Evolutionary conservation across 306 rosid genomes (phyloP).

Genomic region (Cicer cuneatum): DNA sequence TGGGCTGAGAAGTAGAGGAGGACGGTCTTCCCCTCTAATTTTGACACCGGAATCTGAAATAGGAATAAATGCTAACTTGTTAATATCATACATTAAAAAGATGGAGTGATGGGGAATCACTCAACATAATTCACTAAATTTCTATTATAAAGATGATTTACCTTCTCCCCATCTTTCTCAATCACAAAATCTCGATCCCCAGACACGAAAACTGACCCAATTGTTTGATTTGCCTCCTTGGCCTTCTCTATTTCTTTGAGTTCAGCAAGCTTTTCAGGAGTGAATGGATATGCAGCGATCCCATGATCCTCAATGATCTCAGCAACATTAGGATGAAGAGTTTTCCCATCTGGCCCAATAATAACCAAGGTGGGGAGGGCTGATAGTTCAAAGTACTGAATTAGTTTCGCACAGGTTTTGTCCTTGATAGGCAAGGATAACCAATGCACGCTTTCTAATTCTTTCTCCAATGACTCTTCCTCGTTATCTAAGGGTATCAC

Average conservation of each 20-base stretch:
- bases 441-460: slow-evolving; percentile 60
- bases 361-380: slow-evolving; percentile 67
- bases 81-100: background rate
- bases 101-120: background rate
- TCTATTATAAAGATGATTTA: slow-evolving; percentile 30
- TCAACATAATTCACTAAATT: background rate
- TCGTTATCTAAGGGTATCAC: slow-evolving; percentile 57
- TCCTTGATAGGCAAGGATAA: slow-evolving; percentile 69
- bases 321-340: slow-evolving; percentile 58
- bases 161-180: slow-evolving; percentile 62
- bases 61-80: background rate
- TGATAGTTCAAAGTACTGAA: slow-evolving; percentile 59
- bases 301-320: slow-evolving; percentile 70
- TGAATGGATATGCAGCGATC: slow-evolving; percentile 69
- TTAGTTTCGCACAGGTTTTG: slow-evolving; percentile 50
- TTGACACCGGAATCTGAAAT: slow-evolving; percentile 68
- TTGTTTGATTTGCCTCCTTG: slow-evolving; percentile 64
- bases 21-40: slow-evolving; percentile 68
- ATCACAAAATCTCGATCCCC: slow-evolving; percentile 60
- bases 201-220: slow-evolving; percentile 65
- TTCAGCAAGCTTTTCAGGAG: slow-evolving; percentile 65
- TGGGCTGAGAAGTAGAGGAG: slow-evolving; percentile 89
- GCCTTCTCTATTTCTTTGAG: slow-evolving; percentile 66
- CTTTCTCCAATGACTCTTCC: slow-evolving; percentile 57
- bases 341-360: slow-evolving; percentile 75